Conservation (phyloP, 2,329 filamentous ascomycete genomes). For the Pestalotiopsis sp. region DNA sequence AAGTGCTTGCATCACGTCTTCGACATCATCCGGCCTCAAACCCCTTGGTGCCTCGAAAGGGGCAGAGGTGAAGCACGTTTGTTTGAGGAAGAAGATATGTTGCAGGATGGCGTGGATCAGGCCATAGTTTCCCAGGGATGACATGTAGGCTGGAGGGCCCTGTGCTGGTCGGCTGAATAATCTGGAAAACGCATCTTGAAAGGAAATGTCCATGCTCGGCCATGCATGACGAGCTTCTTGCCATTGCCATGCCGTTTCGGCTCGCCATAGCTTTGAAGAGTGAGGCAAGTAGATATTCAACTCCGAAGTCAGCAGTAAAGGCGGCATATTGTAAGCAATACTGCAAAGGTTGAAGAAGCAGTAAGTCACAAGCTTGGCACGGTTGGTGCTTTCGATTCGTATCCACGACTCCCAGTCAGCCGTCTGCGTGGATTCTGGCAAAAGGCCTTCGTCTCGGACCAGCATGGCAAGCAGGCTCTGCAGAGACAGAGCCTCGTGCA, state of each 20-base stretch:
- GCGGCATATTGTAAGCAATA: conserved; percentile 63
- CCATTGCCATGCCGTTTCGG: conserved; percentile 62
- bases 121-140: conserved; percentile 69
- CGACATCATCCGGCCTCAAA: conserved; percentile 56
- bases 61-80: conserved; percentile 56
- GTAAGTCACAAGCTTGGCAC: conserved; percentile 63
- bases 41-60: conserved; percentile 54
- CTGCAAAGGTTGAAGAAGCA: conserved; percentile 67
- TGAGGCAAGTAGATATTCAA: conserved; percentile 58
- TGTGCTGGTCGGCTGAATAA: conserved; percentile 56
- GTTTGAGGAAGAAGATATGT: conserved; percentile 71
- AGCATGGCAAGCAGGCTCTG: conserved; percentile 61
- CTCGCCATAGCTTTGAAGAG: conserved; percentile 58
- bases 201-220: conserved; percentile 51
- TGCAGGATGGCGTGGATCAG: conserved; percentile 74
- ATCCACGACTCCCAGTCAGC: conserved; percentile 64
- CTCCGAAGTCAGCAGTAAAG: conserved; percentile 60
- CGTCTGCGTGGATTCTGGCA: conserved; percentile 49
- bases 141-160: conserved; percentile 51
- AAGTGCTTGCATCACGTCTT: conserved; percentile 57
- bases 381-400: conserved; percentile 55
- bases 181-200: conserved; percentile 59
- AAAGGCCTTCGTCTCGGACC: conserved; percentile 60
- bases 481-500: conserved; percentile 61
- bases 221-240: conserved; percentile 57